phyloP scores from a whole-genome alignment of 805 yeast genomes.

The Hanseniaspora mollemarum region DNA sequence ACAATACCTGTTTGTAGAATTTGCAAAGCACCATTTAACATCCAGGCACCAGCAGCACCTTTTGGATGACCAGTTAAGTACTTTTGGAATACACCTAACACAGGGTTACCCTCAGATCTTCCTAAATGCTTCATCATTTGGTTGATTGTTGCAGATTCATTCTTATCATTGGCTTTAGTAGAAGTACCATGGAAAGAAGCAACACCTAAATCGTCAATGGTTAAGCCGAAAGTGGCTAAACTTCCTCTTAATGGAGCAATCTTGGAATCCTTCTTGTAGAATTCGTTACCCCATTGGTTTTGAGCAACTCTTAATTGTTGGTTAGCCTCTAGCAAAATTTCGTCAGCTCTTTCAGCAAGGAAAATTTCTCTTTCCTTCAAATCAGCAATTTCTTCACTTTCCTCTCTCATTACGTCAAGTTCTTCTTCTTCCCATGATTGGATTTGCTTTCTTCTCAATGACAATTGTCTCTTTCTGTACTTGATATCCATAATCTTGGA shows the following conservation, averaged over 20 bases:
- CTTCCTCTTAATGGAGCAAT: constrained; percentile 97
- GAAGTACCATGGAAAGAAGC: constrained; percentile 99
- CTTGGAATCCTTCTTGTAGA: constrained; percentile 81
- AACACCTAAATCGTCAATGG: constrained; percentile 89
- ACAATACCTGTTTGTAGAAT: constrained; percentile 83
- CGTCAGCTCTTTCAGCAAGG: constrained; percentile 75
- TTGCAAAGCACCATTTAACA: constrained; percentile 97
- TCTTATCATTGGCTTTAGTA: constrained; percentile 96
- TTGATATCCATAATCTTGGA: constrained; percentile 75
- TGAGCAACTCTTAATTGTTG: constrained; percentile 82
- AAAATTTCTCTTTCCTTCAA: constrained; percentile 45
- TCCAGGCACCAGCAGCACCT: constrained; percentile 99
- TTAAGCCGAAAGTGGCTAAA: constrained; percentile 82
- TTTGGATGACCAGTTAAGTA: constrained; percentile 99
- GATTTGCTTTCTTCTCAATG: constrained; percentile 64
- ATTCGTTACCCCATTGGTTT: constrained; percentile 89
- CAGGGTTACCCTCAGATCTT: constrained; percentile 95
- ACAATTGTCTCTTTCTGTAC: constrained; percentile 87
- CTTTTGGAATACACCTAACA: constrained; percentile 96
- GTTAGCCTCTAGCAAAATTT: constrained; percentile 70
- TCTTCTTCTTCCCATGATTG: constrained; percentile 78
- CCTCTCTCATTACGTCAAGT: constrained; percentile 55
- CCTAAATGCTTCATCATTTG: constrained; percentile 91
- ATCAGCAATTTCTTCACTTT: constrained; percentile 44
- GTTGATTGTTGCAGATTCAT: constrained; percentile 85